Percentiles rank a stretch among this genome's conserved stretches.
Conservation (phyloP, 2,329 filamentous ascomycete species). For the Fusarium algeriense region DNA sequence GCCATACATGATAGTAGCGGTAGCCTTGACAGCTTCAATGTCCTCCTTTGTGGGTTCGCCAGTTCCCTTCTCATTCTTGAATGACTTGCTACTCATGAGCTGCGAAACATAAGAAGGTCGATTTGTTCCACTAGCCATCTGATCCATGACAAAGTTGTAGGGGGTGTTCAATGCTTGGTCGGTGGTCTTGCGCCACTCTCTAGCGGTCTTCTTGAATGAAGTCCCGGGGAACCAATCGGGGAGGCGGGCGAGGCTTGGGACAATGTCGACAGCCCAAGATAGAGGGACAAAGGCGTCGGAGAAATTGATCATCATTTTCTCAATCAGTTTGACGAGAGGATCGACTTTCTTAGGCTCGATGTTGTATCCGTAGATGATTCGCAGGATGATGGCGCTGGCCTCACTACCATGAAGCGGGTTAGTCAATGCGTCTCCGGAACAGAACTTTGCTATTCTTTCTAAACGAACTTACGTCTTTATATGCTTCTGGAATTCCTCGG, state of each 20-base stretch:
- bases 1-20: constrained; percentile 47
- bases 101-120: constrained; percentile 47
- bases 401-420: constrained; percentile 33
- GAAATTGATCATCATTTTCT: constrained; percentile 48
- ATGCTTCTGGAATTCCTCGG: constrained; percentile 39
- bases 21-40: constrained; percentile 43
- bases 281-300: constrained; percentile 47
- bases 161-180: constrained; percentile 42
- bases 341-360: constrained; percentile 49
- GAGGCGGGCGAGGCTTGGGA: constrained; percentile 49
- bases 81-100: constrained; percentile 38
- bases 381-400: constrained; percentile 46
- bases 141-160: constrained; percentile 48
- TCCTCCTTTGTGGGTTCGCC: constrained; percentile 28
- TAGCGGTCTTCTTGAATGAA: constrained; percentile 48
- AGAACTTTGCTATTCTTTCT: rapidly evolving
- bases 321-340: constrained; percentile 48
- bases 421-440: neutral
- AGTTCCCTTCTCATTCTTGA: constrained; percentile 7
- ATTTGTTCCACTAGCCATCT: constrained; percentile 40
- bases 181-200: constrained; percentile 41
- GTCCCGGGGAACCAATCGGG: constrained; percentile 49
- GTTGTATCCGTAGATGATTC: constrained; percentile 51
- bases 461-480: constrained; percentile 44
- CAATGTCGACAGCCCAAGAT: constrained; percentile 51